These are phyloP conservation scores for Phytophthora nicotianae DNA, from an alignment of 352 stramenopile genomes.

Conservation along the genomic window DNA sequence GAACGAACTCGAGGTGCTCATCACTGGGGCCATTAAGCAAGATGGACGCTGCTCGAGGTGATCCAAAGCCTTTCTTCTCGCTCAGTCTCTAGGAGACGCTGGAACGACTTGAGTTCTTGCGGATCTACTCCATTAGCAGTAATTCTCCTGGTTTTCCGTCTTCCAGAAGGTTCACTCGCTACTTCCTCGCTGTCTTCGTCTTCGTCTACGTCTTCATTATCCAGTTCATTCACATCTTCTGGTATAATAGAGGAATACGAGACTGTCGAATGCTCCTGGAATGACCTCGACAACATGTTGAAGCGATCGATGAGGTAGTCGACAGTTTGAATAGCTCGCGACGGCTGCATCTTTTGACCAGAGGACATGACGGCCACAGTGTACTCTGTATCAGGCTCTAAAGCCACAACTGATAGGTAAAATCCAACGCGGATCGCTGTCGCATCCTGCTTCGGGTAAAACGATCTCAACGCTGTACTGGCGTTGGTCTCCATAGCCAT, in stretches of 20 bases:
- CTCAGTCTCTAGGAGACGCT: constrained; percentile 57
- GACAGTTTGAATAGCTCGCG: constrained; percentile 62
- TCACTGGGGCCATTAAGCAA: constrained; percentile 35
- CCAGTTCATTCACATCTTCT: constrained; percentile 1
- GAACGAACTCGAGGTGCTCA: constrained; percentile 49
- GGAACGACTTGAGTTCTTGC: constrained; percentile 45
- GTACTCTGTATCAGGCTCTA: constrained; percentile 48
- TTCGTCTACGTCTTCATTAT: constrained; percentile 8
- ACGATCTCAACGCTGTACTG: constrained; percentile 20
- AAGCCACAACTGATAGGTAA: constrained; percentile 62
- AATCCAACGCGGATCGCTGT: constrained; percentile 34
- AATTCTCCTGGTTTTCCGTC: constrained; percentile 14
- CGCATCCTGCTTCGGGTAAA: constrained; percentile 22
- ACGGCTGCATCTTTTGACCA: constrained; percentile 63
- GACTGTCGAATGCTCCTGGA: constrained; percentile 17
- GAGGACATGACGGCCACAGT: constrained; percentile 64
- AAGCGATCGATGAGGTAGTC: constrained; percentile 75
- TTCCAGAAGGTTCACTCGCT: not conserved
- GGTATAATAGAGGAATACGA: not conserved
- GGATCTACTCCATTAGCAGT: constrained; percentile 6
- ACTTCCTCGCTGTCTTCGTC: constrained; percentile 1
- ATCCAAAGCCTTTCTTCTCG: constrained; percentile 31
- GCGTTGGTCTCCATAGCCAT: constrained; percentile 6
- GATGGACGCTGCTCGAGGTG: constrained; percentile 31
- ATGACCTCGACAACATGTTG: constrained; percentile 58